Percentiles rank a stretch among this genome's conserved stretches.
Evolutionary conservation across 2,329 filamentous ascomycete species (phyloP).

Genomic region (Hansfordia pulvinata): DNA sequence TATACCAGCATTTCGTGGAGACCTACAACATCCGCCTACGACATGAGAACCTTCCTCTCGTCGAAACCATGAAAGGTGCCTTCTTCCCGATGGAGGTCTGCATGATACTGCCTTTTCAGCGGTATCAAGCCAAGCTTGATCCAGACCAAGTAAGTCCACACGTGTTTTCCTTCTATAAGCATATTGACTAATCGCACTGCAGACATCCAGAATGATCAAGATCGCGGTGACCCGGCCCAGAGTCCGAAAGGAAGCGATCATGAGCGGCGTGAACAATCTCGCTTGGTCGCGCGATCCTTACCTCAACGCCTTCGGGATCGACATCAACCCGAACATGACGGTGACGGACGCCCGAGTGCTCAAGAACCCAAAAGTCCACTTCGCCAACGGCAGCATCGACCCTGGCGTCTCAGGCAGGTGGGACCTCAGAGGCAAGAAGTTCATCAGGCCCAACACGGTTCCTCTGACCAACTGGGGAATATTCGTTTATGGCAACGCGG

Average conservation of each 20-base stretch:
- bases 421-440: slow-evolving; percentile 76
- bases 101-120: slow-evolving; percentile 36
- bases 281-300: slow-evolving; percentile 57
- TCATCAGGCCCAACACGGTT: slow-evolving; percentile 48
- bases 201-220: slow-evolving; percentile 84
- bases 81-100: slow-evolving; percentile 51
- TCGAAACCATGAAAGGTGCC: slow-evolving; percentile 40
- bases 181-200: slow-evolving; percentile 10
- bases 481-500: slow-evolving; percentile 45
- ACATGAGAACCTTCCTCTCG: slow-evolving; percentile 36
- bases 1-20: slow-evolving; percentile 42
- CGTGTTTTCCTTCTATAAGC: background rate
- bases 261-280: slow-evolving; percentile 51
- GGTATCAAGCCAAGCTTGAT: slow-evolving; percentile 49
- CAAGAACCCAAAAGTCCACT: slow-evolving; percentile 56
- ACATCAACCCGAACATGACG: slow-evolving; percentile 51
- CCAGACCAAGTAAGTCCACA: slow-evolving; percentile 29
- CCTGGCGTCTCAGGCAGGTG: slow-evolving; percentile 64
- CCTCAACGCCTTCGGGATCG: slow-evolving; percentile 59
- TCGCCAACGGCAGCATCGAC: slow-evolving; percentile 40
- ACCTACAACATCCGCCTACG: slow-evolving; percentile 37
- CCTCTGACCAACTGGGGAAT: slow-evolving; percentile 65
- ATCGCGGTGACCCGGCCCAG: slow-evolving; percentile 71
- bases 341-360: slow-evolving; percentile 59
- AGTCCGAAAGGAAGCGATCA: slow-evolving; percentile 55